Conservation (phyloP, 2,329 filamentous ascomycete species). For the Aspergillus pseudoglaucus region DNA sequence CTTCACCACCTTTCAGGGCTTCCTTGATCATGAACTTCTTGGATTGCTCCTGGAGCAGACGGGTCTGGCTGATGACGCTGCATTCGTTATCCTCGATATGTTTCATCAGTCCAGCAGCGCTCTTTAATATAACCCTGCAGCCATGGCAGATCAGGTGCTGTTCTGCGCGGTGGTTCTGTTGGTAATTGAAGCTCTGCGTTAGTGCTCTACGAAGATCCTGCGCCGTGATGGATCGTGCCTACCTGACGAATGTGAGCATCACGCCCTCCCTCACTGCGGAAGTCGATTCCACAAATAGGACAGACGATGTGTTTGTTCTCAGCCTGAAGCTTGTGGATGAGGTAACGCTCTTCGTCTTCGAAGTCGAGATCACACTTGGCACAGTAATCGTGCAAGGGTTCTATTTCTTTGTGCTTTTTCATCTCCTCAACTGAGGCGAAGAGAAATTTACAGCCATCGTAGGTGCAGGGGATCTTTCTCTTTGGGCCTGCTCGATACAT, state of each 20-base stretch:
- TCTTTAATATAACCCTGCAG: slow-evolving; percentile 43
- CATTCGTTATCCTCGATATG: slow-evolving; percentile 53
- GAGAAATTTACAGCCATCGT: slow-evolving; percentile 36
- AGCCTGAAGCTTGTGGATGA: slow-evolving; percentile 45
- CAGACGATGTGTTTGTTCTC: slow-evolving; percentile 47
- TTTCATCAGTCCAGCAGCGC: slow-evolving; percentile 44
- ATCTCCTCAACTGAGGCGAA: slow-evolving; percentile 44
- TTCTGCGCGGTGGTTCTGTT: slow-evolving; percentile 42
- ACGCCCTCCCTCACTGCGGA: slow-evolving; percentile 47
- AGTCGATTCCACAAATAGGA: slow-evolving; percentile 52
- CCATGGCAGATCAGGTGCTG: slow-evolving; percentile 46
- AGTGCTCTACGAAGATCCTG: not conserved
- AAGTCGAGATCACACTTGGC: slow-evolving; percentile 41
- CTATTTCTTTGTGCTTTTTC: slow-evolving; percentile 45
- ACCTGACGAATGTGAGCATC: slow-evolving; percentile 49
- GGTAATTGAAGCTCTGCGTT: not conserved
- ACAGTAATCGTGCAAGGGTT: slow-evolving; percentile 37
- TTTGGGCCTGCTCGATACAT: slow-evolving; percentile 5
- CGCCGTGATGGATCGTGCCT: slow-evolving; percentile 9
- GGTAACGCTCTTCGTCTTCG: slow-evolving; percentile 36
- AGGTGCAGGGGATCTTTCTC: slow-evolving; percentile 40
- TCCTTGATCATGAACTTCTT: slow-evolving; percentile 45
- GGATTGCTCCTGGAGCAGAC: slow-evolving; percentile 45
- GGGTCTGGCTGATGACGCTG: slow-evolving; percentile 30
- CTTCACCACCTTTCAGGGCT: slow-evolving; percentile 13